Evolutionary conservation across 805 yeast genomes (phyloP), one percentile per base, ranked within the genome.

Genomic region (Clavispora carvajalis): DNA sequence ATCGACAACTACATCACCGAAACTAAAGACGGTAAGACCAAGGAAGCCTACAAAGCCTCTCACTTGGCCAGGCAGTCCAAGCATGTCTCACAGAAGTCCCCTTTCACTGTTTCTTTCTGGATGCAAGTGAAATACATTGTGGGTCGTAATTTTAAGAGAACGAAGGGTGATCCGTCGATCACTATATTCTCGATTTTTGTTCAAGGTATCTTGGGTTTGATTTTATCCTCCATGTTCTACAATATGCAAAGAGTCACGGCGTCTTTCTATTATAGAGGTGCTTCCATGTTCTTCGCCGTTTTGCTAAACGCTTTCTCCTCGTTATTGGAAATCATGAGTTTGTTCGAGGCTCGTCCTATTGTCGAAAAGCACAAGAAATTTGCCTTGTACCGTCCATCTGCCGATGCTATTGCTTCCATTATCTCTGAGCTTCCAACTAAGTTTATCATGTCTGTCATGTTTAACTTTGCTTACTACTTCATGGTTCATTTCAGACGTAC

Each of bases 371-470:
- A 85, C 56, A 79, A 80, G 53, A 72, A 74, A 36, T 85, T 81
- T 51, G 79, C 87, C 0, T 71, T 85, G 43, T 86, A 82, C 57
- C 79, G 80, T 43, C 89, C 90, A 3, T 73, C 87, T 11, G 79
- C 86, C 3, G 91, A 84, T 53, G 84, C 87, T 1, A 49, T 85
- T 4, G 81, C 87, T 0, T 66, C 78, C 5, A 66, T 79, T 34
- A 44, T 82, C 4, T 72, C 85, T 3, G 82, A 78, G 37, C 58
- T 85, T 44, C 90, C 91, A 3, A 68, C 77, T 40, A 83, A 83
- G 59, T 45, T 67, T 5, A 41, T 51, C 17, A 58, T 57, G 59
- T 58, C 67, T 4, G 41, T 56, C 13, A 42, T 54, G 12, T 62
- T 63, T 57, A 63, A 67, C 40, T 54, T 66, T 33, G 60, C 62